Conservation (phyloP, 2,329 filamentous ascomycete species). For the Diplodia intermedia region DNA sequence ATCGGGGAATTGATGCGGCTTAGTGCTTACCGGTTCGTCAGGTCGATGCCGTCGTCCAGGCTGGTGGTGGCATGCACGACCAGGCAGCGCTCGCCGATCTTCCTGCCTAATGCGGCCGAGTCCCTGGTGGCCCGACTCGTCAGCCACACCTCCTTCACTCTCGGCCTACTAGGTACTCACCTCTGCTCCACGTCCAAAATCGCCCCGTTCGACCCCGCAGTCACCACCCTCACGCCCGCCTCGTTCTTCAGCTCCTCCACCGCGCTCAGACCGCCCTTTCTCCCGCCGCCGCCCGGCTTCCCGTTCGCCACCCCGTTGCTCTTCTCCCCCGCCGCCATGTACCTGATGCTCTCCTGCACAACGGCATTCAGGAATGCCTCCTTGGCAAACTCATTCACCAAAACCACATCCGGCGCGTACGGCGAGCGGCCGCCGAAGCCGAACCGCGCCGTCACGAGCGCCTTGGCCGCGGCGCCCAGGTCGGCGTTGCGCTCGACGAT, state of each 20-base stretch:
- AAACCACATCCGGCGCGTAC: slow-evolving; percentile 67
- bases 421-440: slow-evolving; percentile 63
- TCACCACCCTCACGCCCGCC: slow-evolving; percentile 22
- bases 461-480: slow-evolving; percentile 59
- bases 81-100: slow-evolving; percentile 54
- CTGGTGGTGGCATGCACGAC: slow-evolving; percentile 57
- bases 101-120: slow-evolving; percentile 38
- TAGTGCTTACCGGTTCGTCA: slow-evolving; percentile 43
- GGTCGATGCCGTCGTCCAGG: slow-evolving; percentile 63
- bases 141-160: background rate
- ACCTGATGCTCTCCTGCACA: slow-evolving; percentile 43
- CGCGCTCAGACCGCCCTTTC: background rate
- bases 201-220: slow-evolving; percentile 23
- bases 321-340: slow-evolving; percentile 35
- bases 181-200: slow-evolving; percentile 15
- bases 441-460: slow-evolving; percentile 62
- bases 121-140: slow-evolving; percentile 24
- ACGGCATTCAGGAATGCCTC: slow-evolving; percentile 51
- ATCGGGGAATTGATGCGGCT: background rate
- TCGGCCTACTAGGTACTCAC: background rate
- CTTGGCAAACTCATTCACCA: slow-evolving; percentile 70
- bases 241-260: slow-evolving; percentile 18
- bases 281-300: background rate
- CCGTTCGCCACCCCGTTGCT: slow-evolving; percentile 14
- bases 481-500: slow-evolving; percentile 68